Evolutionary conservation across 2,329 filamentous ascomycete species (phyloP).

Genomic region (Tolypocladium ovalisporum): DNA sequence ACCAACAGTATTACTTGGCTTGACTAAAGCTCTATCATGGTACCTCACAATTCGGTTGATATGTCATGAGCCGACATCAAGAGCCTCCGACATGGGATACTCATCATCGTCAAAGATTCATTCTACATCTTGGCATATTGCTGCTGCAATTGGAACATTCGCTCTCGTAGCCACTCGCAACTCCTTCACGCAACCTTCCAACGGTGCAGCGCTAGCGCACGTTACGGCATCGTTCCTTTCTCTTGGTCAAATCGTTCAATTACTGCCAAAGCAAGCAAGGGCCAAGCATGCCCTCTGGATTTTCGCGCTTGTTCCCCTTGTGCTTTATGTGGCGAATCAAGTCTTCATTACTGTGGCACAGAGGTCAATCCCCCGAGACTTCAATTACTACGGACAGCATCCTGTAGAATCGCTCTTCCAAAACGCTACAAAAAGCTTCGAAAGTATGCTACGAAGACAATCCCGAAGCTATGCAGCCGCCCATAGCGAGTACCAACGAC

Average conservation of each 20-base stretch:
- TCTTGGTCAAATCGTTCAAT: conserved; percentile 17
- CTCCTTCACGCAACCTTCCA: not conserved
- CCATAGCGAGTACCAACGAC: conserved; percentile 27
- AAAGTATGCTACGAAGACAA: conserved; percentile 20
- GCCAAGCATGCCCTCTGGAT: conserved; percentile 16
- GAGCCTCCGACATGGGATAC: no score
- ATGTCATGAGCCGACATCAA: not conserved
- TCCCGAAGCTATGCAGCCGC: conserved; percentile 25
- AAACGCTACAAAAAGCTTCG: conserved; percentile 19
- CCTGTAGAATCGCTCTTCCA: conserved; percentile 22
- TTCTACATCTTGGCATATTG: not conserved
- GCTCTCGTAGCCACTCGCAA: not conserved
- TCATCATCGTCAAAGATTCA: not conserved
- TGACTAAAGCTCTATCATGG: not conserved
- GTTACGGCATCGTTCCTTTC: conserved; percentile 16
- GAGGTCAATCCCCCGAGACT: conserved; percentile 15
- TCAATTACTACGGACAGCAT: conserved; percentile 6
- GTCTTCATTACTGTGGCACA: conserved; percentile 17
- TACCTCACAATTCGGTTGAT: not conserved
- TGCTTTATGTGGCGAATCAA: conserved; percentile 19
- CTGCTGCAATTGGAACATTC: not conserved
- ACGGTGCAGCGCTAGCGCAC: not conserved
- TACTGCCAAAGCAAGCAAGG: conserved; percentile 20
- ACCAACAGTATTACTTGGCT: not conserved
- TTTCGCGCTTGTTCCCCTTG: conserved; percentile 16